Conservation (phyloP, 768 basidiomycete genomes). For the Leucogyrophana mollusca region DNA sequence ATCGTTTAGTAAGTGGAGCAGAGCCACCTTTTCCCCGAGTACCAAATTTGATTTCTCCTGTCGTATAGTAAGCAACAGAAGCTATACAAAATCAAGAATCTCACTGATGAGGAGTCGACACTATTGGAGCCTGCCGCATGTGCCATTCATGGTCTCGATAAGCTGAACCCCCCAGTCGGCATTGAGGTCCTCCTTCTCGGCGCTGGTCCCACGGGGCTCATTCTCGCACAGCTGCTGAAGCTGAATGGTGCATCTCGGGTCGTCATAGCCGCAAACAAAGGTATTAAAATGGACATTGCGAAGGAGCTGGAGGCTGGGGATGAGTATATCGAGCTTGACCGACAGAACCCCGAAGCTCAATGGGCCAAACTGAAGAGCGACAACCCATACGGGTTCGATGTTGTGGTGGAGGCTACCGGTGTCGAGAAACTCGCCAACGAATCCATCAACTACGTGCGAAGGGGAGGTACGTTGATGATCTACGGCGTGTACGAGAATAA, state of each 20-base stretch:
- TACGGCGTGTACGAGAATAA: conserved; percentile 91
- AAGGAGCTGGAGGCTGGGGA: conserved; percentile 76
- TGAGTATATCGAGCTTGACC: conserved; percentile 83
- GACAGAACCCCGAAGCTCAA: conserved; percentile 69
- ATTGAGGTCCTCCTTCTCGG: conserved; percentile 83
- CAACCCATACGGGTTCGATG: conserved; percentile 87
- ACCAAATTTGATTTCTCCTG: neutral
- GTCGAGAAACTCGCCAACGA: conserved; percentile 86
- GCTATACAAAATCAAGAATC: conserved; percentile 84
- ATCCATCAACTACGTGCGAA: conserved; percentile 84
- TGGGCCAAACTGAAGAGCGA: conserved; percentile 80
- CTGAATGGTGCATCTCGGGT: conserved; percentile 80
- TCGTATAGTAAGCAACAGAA: conserved; percentile 60
- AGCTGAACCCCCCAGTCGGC: conserved; percentile 79
- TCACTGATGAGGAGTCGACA: conserved; percentile 84
- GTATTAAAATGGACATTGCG: conserved; percentile 88
- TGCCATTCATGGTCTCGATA: conserved; percentile 90
- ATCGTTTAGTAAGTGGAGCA: conserved; percentile 64
- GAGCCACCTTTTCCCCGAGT: neutral
- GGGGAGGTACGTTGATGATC: conserved; percentile 82
- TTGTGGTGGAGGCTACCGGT: conserved; percentile 81
- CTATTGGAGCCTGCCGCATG: conserved; percentile 90
- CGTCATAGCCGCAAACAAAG: conserved; percentile 87
- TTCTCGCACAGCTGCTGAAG: conserved; percentile 85
- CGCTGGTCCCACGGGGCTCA: conserved; percentile 91